Conservation (phyloP, 495 filamentous ascomycete genomes). For the Talaromyces stipitatus region DNA sequence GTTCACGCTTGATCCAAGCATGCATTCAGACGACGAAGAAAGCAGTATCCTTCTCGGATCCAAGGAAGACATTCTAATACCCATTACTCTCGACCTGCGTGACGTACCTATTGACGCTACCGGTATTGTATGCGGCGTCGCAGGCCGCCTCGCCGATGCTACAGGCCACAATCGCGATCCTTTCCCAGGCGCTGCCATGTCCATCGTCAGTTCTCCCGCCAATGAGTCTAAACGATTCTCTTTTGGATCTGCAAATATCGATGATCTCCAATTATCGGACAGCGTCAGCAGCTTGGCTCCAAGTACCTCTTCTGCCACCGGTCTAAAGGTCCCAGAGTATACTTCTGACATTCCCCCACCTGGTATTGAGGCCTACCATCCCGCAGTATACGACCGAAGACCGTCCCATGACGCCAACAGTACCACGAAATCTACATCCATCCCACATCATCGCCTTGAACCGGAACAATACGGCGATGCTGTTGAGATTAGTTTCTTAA, state of each 20-base stretch:
- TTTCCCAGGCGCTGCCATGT: slow-evolving; percentile 42
- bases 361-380: neutral
- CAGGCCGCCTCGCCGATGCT: slow-evolving; percentile 63
- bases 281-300: slow-evolving; percentile 11
- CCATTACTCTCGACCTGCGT: slow-evolving; percentile 80
- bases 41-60: slow-evolving; percentile 62
- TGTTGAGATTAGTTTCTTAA: slow-evolving; percentile 87
- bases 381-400: slow-evolving; percentile 5
- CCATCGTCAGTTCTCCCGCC: slow-evolving; percentile 51
- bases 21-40: slow-evolving; percentile 20
- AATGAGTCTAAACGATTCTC: slow-evolving; percentile 10
- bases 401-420: neutral
- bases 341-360: neutral
- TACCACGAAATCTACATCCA: neutral
- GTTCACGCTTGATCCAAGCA: slow-evolving; percentile 26
- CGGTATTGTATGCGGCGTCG: slow-evolving; percentile 89
- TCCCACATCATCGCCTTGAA: slow-evolving; percentile 25
- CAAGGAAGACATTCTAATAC: slow-evolving; percentile 72
- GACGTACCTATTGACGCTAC: slow-evolving; percentile 81
- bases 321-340: neutral
- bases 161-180: slow-evolving; percentile 18
- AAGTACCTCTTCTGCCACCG: slow-evolving; percentile 9
- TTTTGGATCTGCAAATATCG: slow-evolving; percentile 11
- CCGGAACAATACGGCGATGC: slow-evolving; percentile 42
- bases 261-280: neutral